These are phyloP conservation scores for Monilinia aucupariae DNA, from an alignment of 2,329 filamentous ascomycete species.

Conservation along the genomic window DNA sequence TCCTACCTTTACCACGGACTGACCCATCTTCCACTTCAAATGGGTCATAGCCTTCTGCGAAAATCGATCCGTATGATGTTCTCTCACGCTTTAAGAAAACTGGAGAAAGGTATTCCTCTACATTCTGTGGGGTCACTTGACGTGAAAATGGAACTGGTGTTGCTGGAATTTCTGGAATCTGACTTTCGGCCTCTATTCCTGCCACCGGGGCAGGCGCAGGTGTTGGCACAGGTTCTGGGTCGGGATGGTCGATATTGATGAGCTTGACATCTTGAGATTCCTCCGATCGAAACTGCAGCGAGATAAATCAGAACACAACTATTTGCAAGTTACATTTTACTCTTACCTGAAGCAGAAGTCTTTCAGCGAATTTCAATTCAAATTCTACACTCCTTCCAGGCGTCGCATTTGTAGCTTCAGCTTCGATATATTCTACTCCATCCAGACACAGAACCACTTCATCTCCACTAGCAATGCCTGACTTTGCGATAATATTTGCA, in stretches of 20 bases:
- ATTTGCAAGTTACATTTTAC: background rate
- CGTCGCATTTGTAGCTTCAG: slow-evolving; percentile 38
- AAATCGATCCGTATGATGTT: slow-evolving; percentile 62
- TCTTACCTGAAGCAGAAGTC: slow-evolving; percentile 44
- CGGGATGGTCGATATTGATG: slow-evolving; percentile 49
- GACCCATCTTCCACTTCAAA: slow-evolving; percentile 63
- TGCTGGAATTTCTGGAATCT: slow-evolving; percentile 24
- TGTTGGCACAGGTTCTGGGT: slow-evolving; percentile 25
- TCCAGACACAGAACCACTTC: slow-evolving; percentile 62
- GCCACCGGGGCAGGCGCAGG: slow-evolving; percentile 23
- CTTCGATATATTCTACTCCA: slow-evolving; percentile 56
- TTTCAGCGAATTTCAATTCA: slow-evolving; percentile 52
- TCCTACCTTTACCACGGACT: slow-evolving; percentile 56
- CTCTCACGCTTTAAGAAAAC: slow-evolving; percentile 71
- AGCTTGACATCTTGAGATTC: slow-evolving; percentile 44
- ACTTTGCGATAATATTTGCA: slow-evolving; percentile 62
- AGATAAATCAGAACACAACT: slow-evolving; percentile 22
- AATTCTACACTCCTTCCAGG: slow-evolving; percentile 51
- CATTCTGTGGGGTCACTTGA: slow-evolving; percentile 37
- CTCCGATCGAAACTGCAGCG: slow-evolving; percentile 42
- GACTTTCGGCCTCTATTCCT: slow-evolving; percentile 19
- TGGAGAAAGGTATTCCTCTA: slow-evolving; percentile 64
- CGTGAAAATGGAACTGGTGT: slow-evolving; percentile 21
- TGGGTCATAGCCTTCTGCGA: slow-evolving; percentile 59
- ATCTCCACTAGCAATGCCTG: slow-evolving; percentile 72